Evolutionary conservation across 495 filamentous ascomycete species (phyloP).

Genomic region (Schizothecium vesticola): DNA sequence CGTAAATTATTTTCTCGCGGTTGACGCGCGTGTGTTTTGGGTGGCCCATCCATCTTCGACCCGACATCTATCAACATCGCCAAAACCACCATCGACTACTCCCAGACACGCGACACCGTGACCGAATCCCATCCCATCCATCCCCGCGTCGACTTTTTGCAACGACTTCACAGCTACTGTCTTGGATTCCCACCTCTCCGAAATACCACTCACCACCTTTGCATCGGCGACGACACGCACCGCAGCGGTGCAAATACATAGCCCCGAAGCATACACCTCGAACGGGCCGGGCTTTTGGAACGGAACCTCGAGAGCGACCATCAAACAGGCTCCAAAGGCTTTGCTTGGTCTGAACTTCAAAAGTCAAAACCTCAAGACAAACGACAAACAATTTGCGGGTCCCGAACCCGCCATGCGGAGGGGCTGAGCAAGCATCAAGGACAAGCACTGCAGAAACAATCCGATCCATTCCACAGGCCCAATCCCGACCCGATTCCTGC

Average conservation of each 20-base stretch:
- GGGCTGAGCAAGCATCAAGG: background rate
- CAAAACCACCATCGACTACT: background rate
- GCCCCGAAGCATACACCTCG: background rate
- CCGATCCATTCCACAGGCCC: background rate
- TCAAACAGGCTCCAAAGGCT: background rate
- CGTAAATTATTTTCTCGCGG: background rate
- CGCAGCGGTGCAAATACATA: background rate
- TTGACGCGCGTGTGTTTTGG: background rate
- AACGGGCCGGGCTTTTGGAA: background rate
- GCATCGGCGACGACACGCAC: background rate
- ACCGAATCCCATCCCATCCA: background rate
- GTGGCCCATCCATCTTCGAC: background rate
- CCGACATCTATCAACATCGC: background rate
- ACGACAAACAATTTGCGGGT: background rate
- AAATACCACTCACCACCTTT: background rate
- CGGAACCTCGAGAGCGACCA: background rate
- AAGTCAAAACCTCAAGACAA: background rate
- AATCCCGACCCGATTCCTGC: background rate
- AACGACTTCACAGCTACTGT: background rate
- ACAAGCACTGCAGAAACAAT: background rate
- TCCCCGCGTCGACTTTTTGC: background rate
- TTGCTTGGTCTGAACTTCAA: background rate
- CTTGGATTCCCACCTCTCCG: background rate
- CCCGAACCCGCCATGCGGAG: constrained; percentile 1
- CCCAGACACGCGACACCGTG: background rate